Evolutionary conservation across 2,329 filamentous ascomycete species (phyloP).

Genomic region (Verticillium alfalfae): DNA sequence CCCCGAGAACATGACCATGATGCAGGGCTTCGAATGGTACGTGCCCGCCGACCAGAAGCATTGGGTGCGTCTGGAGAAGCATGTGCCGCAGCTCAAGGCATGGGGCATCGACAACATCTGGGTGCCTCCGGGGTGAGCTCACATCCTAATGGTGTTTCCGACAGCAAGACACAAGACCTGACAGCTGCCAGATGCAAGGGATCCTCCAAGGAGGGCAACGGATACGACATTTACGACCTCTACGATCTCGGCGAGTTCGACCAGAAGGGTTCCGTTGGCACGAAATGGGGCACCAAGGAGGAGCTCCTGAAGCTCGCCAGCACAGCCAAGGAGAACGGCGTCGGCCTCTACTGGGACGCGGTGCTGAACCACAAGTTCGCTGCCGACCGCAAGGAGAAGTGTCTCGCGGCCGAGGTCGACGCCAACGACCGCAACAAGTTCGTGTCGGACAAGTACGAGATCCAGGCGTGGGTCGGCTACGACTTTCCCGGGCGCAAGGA

Average conservation of each 20-base stretch:
- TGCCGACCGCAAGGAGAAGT: constrained; percentile 61
- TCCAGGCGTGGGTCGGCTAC: constrained; percentile 66
- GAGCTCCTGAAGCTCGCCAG: constrained; percentile 51
- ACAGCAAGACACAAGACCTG: background rate
- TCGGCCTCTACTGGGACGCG: constrained; percentile 66
- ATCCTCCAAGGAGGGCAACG: constrained; percentile 57
- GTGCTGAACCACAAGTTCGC: constrained; percentile 73
- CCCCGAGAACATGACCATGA: constrained; percentile 49
- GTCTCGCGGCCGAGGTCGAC: constrained; percentile 59
- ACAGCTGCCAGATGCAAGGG: constrained; percentile 50
- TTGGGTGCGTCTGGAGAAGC: constrained; percentile 54
- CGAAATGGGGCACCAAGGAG: constrained; percentile 65
- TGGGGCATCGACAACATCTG: constrained; percentile 62
- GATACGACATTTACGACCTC: constrained; percentile 66
- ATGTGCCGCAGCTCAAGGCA: constrained; percentile 50
- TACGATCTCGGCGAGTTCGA: constrained; percentile 69
- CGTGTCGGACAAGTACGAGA: constrained; percentile 53
- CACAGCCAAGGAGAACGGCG: constrained; percentile 46
- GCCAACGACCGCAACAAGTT: constrained; percentile 52
- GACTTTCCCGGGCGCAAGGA: constrained; percentile 59
- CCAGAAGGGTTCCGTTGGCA: constrained; percentile 58
- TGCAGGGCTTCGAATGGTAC: constrained; percentile 73
- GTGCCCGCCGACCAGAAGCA: constrained; percentile 58
- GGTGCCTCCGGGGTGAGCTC: constrained; percentile 56
- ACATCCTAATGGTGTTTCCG: background rate